Percentiles rank a stretch among this genome's conserved stretches.
phyloP scores from a whole-genome alignment of 768 basidiomycete genomes.

The Boletales sp. region DNA sequence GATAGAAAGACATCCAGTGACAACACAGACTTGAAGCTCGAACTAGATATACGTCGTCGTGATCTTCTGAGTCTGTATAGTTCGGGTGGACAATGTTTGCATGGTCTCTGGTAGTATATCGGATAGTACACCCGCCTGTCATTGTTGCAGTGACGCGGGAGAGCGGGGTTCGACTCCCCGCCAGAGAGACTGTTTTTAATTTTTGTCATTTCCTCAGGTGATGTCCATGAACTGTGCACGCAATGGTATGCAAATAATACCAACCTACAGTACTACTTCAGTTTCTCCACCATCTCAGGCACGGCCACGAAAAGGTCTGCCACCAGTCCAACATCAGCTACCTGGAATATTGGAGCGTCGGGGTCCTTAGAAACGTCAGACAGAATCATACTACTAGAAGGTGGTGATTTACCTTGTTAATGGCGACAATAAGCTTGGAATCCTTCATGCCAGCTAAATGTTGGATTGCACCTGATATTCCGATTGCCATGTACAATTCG shows the following conservation, averaged over 20 bases:
- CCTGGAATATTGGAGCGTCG: constrained; percentile 98
- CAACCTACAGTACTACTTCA: constrained; percentile 46
- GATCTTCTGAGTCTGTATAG: not conserved
- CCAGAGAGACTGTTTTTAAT: constrained; percentile 31
- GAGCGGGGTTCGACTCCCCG: constrained; percentile 46
- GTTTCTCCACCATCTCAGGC: constrained; percentile 84
- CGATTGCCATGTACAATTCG: constrained; percentile 92
- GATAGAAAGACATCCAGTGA: constrained; percentile 30
- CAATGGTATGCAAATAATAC: not conserved
- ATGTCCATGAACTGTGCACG: constrained; percentile 15
- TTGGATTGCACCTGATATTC: constrained; percentile 98
- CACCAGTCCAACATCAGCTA: constrained; percentile 92
- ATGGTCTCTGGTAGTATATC: constrained; percentile 45
- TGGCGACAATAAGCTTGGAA: constrained; percentile 94
- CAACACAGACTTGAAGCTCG: too few species aligned
- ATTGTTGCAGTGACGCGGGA: constrained; percentile 31
- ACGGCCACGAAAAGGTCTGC: constrained; percentile 92
- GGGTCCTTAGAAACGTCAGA: constrained; percentile 61
- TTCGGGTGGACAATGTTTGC: rapidly evolving
- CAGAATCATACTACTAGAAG: not conserved
- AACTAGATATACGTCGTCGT: too few species aligned
- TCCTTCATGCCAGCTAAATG: constrained; percentile 99
- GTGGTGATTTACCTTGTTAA: constrained; percentile 74
- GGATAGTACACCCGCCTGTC: constrained; percentile 53
- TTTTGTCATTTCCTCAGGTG: not conserved